A percentile compares a stretch with the other conserved stretches of the same genome.
These are phyloP conservation scores for Sugiyamaella valdiviana DNA, from an alignment of 805 yeast species.

Conservation along the genomic window DNA sequence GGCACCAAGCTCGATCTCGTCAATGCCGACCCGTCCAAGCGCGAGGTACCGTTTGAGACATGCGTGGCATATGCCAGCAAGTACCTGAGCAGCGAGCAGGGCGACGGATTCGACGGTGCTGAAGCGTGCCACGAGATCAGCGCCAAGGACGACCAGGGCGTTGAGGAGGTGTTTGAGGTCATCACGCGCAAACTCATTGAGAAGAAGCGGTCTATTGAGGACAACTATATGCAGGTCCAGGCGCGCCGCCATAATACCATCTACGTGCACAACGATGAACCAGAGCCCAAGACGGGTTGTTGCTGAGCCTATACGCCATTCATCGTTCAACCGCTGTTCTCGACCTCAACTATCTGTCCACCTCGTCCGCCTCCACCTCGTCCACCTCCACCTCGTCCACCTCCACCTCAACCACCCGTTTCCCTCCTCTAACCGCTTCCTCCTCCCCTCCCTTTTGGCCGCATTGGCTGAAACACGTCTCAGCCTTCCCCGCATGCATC, in stretches of 20 bases:
- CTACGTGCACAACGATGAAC: conserved; percentile 27
- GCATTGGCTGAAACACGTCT: no score
- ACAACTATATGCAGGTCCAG: conserved; percentile 16
- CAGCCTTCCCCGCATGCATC: no score
- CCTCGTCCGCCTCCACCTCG: no score
- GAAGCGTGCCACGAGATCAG: conserved; percentile 32
- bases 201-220: conserved; percentile 16
- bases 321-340: no score
- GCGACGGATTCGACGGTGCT: conserved; percentile 22
- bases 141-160: conserved; percentile 33
- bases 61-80: conserved; percentile 29
- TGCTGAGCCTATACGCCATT: conserved; percentile 14
- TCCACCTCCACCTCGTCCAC: neutral
- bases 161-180: conserved; percentile 30
- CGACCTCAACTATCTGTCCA: no score
- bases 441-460: no score
- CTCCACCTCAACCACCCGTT: no score
- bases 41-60: conserved; percentile 32
- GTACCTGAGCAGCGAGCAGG: conserved; percentile 18
- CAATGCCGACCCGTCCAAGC: conserved; percentile 28
- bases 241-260: conserved; percentile 19
- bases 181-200: conserved; percentile 28
- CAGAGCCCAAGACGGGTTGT: conserved; percentile 21
- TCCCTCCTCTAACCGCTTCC: no score
- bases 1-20: conserved; percentile 33